Percentiles rank a stretch among this genome's conserved stretches.
Evolutionary conservation across 371 early-diverging fungal species (phyloP).

Genomic region (Syncephalis fuscata): DNA sequence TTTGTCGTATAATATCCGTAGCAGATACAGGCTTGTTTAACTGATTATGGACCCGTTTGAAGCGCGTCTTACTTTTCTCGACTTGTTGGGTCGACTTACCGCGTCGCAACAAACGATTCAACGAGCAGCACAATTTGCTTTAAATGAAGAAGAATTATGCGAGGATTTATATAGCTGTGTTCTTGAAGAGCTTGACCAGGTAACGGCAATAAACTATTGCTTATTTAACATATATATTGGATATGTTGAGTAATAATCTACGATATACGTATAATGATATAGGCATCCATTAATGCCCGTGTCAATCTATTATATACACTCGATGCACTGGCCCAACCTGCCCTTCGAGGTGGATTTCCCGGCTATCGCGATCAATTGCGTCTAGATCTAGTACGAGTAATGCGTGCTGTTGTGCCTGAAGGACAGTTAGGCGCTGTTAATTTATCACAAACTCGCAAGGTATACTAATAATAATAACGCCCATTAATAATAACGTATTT

Average conservation of each 20-base stretch:
- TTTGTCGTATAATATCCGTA: no score
- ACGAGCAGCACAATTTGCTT: conserved; percentile 45
- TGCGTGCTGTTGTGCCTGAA: conserved; percentile 38
- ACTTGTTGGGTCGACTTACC: conserved; percentile 46
- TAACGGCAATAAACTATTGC: conserved; percentile 9
- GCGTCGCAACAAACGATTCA: conserved; percentile 60
- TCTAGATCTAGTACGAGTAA: conserved; percentile 29
- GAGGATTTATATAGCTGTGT: conserved; percentile 65
- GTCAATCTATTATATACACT: conserved; percentile 59
- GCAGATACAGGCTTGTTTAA: conserved; percentile 11
- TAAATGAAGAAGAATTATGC: conserved; percentile 36
- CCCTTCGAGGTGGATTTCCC: conserved; percentile 26
- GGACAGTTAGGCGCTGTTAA: conserved; percentile 50
- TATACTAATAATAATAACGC: conserved; percentile 7
- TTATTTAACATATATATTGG: neutral
- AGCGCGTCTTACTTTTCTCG: conserved; percentile 43
- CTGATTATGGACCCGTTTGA: conserved; percentile 49
- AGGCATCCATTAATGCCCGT: conserved; percentile 39
- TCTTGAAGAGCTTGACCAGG: conserved; percentile 49
- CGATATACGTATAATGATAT: conserved; percentile 4
- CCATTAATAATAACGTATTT: neutral
- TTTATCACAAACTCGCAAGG: conserved; percentile 45
- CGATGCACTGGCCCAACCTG: conserved; percentile 44
- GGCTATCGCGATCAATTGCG: conserved; percentile 41
- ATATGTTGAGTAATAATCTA: no score